Conservation (phyloP, 2,329 filamentous ascomycete genomes). For the Alternaria alternata region DNA sequence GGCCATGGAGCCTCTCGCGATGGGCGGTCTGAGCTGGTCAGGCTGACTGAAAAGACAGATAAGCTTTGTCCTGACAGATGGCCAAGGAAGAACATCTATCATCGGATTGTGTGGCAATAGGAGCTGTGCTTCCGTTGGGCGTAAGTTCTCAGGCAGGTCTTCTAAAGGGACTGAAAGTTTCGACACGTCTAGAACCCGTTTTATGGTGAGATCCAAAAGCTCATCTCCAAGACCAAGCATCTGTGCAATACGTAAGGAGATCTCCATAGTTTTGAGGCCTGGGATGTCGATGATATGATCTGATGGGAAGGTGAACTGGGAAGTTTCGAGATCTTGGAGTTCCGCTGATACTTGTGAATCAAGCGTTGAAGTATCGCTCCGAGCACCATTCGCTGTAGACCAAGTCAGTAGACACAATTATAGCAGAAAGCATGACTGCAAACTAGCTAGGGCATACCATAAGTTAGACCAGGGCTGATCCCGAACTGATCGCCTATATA, state of each 20-base stretch:
- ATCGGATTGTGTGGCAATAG: background rate
- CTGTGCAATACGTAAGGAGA: background rate
- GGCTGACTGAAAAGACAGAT: background rate
- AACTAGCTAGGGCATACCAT: background rate
- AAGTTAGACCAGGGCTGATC: background rate
- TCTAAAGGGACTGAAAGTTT: background rate
- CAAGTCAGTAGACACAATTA: background rate
- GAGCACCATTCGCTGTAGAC: background rate
- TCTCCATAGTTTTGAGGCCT: background rate
- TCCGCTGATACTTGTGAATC: background rate
- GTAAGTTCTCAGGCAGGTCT: background rate
- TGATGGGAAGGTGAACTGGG: constrained; percentile 5
- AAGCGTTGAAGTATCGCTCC: background rate
- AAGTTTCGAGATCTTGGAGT: background rate
- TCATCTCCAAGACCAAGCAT: background rate
- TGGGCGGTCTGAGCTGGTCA: background rate
- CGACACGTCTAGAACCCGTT: background rate
- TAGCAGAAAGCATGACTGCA: background rate
- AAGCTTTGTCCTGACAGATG: background rate
- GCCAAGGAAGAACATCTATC: constrained; percentile 1
- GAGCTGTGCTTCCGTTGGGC: background rate
- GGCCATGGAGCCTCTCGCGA: background rate
- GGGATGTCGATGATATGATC: background rate
- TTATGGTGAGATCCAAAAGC: background rate
- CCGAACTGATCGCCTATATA: background rate